phyloP scores from a whole-genome alignment of 1,284 basidiomycete species.

The Farysia itapuensis region DNA sequence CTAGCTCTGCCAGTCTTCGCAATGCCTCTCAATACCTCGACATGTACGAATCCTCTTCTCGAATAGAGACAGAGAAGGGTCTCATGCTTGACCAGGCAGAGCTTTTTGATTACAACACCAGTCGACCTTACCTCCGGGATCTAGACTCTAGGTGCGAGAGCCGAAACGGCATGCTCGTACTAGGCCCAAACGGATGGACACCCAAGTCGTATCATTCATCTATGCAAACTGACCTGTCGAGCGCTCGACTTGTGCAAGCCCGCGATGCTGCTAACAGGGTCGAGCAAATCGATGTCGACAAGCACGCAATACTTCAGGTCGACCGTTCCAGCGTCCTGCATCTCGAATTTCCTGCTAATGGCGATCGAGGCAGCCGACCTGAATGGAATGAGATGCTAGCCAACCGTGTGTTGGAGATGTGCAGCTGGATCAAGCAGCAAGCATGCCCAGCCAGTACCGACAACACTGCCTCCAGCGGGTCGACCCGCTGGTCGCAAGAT shows the following conservation, averaged over 20 bases:
- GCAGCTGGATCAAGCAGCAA: conserved; percentile 58
- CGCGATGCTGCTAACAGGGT: conserved; percentile 10
- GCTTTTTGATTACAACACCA: neutral
- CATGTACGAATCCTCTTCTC: conserved; percentile 67
- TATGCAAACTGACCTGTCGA: conserved; percentile 9
- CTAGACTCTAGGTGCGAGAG: conserved; percentile 3
- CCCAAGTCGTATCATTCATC: conserved; percentile 25
- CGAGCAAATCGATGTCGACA: neutral
- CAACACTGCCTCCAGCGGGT: neutral
- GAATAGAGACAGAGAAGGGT: conserved; percentile 69
- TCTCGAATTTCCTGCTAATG: conserved; percentile 40
- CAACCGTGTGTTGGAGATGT: conserved; percentile 51
- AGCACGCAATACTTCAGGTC: conserved; percentile 8
- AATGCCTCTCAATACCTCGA: conserved; percentile 64
- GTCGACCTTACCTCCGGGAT: neutral
- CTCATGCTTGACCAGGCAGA: conserved; percentile 53
- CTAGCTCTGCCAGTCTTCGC: conserved; percentile 67
- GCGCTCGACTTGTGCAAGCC: conserved; percentile 9
- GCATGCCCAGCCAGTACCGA: conserved; percentile 13
- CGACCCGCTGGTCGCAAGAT: neutral
- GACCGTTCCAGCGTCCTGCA: conserved; percentile 51
- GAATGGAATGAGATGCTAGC: conserved; percentile 9
- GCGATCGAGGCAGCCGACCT: neutral
- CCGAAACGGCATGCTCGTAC: conserved; percentile 34
- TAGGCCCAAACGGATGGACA: conserved; percentile 54